A percentile compares a stretch with the other conserved stretches of the same genome.
These are phyloP conservation scores for Candida tibetensis DNA, from an alignment of 805 yeast genomes.

Conservation along the genomic window DNA sequence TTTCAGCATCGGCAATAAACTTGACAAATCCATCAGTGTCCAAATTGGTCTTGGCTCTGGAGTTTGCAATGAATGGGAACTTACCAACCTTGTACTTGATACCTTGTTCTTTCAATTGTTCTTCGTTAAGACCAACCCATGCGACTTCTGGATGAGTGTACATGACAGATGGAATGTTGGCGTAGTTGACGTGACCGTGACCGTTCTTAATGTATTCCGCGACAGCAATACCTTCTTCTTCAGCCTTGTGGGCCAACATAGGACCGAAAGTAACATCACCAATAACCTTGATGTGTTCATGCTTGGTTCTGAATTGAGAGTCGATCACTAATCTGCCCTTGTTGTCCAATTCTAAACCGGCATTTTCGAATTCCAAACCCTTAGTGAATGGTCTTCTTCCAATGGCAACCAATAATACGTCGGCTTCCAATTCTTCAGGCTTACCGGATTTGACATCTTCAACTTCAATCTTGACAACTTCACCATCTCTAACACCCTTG, in stretches of 20 bases:
- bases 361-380: conserved; percentile 82
- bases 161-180: conserved; percentile 97
- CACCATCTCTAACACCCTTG: conserved; percentile 86
- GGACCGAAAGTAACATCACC: conserved; percentile 99
- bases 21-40: conserved; percentile 98
- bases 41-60: conserved; percentile 97
- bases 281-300: conserved; percentile 90
- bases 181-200: conserved; percentile 97
- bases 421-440: conserved; percentile 78
- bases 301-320: conserved; percentile 87
- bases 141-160: conserved; percentile 99
- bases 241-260: conserved; percentile 99
- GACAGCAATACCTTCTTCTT: conserved; percentile 99
- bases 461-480: conserved; percentile 77
- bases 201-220: conserved; percentile 92
- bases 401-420: conserved; percentile 91
- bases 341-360: conserved; percentile 89
- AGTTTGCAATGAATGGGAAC: conserved; percentile 98
- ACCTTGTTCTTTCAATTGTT: conserved; percentile 90
- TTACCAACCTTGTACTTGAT: conserved; percentile 91
- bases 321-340: conserved; percentile 93
- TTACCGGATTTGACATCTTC: conserved; percentile 88
- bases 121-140: conserved; percentile 97
- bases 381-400: conserved; percentile 98
- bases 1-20: conserved; percentile 92